These are phyloP conservation scores for Fusarium transvaalense DNA, from an alignment of 2,329 filamentous ascomycete species.

Conservation along the genomic window DNA sequence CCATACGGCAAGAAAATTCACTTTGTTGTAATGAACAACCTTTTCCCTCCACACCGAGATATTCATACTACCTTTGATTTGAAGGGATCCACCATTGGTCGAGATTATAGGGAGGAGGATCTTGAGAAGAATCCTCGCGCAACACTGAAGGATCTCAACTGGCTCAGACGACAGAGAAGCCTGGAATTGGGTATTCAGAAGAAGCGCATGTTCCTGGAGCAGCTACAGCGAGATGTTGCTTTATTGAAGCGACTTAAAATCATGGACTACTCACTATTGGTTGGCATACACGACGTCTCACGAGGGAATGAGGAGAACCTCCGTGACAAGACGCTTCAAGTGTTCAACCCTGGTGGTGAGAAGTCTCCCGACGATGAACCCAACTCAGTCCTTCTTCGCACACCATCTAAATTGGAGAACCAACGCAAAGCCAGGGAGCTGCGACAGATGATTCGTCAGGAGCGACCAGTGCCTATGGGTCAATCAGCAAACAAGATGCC, in stretches of 20 bases:
- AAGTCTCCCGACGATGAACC: slow-evolving; percentile 67
- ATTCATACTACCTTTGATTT: slow-evolving; percentile 98
- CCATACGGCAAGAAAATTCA: slow-evolving; percentile 98
- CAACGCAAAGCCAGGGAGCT: slow-evolving; percentile 91
- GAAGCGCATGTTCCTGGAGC: slow-evolving; percentile 87
- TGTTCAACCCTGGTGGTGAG: slow-evolving; percentile 91
- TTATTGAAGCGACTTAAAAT: slow-evolving; percentile 90
- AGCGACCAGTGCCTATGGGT: slow-evolving; percentile 93
- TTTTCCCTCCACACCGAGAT: slow-evolving; percentile 96
- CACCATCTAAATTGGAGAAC: slow-evolving; percentile 93
- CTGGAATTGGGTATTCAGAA: slow-evolving; percentile 91
- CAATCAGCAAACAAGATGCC: slow-evolving; percentile 88
- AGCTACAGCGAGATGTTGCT: slow-evolving; percentile 88
- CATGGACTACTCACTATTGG: slow-evolving; percentile 97
- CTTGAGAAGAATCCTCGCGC: slow-evolving; percentile 89
- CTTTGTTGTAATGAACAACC: slow-evolving; percentile 99
- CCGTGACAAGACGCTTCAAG: slow-evolving; percentile 87
- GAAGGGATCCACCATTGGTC: slow-evolving; percentile 94
- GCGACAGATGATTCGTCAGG: slow-evolving; percentile 90
- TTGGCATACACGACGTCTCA: slow-evolving; percentile 91
- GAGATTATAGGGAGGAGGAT: slow-evolving; percentile 91
- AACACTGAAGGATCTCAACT: slow-evolving; percentile 96
- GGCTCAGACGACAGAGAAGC: slow-evolving; percentile 86
- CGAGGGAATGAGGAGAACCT: slow-evolving; percentile 96
- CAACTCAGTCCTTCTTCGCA: slow-evolving; percentile 80